These are phyloP conservation scores for Amaranthus hypochondriacus DNA, from an alignment of 148 eudicot species.

Conservation along the genomic window DNA sequence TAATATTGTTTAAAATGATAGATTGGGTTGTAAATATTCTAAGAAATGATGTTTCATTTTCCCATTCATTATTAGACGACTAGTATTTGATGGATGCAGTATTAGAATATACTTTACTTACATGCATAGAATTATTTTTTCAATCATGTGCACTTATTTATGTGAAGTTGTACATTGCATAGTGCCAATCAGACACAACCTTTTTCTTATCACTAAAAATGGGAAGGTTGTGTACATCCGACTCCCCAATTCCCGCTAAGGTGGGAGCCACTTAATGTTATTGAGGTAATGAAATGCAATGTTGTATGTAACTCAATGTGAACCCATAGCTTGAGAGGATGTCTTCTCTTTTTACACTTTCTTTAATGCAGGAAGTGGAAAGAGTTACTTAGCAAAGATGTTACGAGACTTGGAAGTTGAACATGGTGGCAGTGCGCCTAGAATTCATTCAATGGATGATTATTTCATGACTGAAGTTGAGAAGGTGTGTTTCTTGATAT, in stretches of 20 bases:
- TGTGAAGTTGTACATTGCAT: too few species aligned
- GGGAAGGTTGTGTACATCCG: too few species aligned
- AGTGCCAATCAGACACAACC: too few species aligned
- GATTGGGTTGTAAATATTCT: background rate
- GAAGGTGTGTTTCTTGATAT: conserved; percentile 54
- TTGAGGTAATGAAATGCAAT: background rate
- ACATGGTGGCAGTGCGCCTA: conserved; percentile 86
- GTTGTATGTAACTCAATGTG: background rate
- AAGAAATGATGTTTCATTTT: background rate
- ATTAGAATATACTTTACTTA: background rate
- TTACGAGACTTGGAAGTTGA: conserved; percentile 95
- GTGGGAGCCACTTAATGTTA: too few species aligned
- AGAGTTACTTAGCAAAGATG: conserved; percentile 90
- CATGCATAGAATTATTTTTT: background rate
- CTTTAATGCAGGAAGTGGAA: conserved; percentile 76
- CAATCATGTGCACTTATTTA: too few species aligned
- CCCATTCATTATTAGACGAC: background rate
- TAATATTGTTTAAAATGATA: background rate
- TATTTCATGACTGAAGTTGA: conserved; percentile 99
- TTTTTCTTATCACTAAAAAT: too few species aligned
- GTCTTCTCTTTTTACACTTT: background rate
- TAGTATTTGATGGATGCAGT: background rate
- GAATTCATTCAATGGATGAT: conserved; percentile 98
- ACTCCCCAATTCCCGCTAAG: too few species aligned
- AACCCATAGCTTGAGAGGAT: background rate